Base-by-base conservation (phyloP, 768 basidiomycete genomes). In the Lactarius psammicola region DNA sequence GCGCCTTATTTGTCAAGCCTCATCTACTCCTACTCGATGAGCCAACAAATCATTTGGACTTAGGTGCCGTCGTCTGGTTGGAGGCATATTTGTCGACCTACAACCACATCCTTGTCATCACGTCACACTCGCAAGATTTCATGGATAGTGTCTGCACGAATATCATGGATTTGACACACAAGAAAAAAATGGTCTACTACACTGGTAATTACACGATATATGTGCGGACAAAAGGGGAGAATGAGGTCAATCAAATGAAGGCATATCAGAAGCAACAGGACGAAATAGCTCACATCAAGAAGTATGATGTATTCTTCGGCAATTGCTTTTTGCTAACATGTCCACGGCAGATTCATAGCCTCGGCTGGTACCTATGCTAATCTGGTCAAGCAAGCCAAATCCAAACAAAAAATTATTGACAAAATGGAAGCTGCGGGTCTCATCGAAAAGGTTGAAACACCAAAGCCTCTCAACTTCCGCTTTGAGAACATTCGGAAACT, bases 401-500 rank as follows among this genome's bases (percentile, higher is more conserved):
- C 95, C 59, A 99, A 99, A 77, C 96, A 99, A 78, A 99, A 99
- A 85, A 98, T 99, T 69, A 96, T 99, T 78, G 96, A 99, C 83
- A 99, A 99, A 86, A 99, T 99, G 96, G 97, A 99, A 82, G 96
- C 96, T 31, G 96, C 95, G 17, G 96, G 96, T 68, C 83, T 99
- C 51, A 84, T 99, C 74, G 94, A 99, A 78, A 94, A 94, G 79
- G 80, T 97, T 65, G 94, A 95, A 74, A 75, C 76, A 4, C 82
- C 84, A 40, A 87, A 85, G 71, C 85, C 85, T 18, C 81, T 99
- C 38, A 82, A 86, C 59, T 99, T 98, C 85, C 89, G 96, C 84
- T 99, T 98, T 72, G 96, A 98, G 77, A 94, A 96, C 72, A 86
- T 98, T 68, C 82, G 84, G 72, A 95, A 89, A 77, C 86, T 99